Base-by-base conservation (phyloP, 2,329 filamentous ascomycete species). In the Pseudocercospora macadamiae region DNA sequence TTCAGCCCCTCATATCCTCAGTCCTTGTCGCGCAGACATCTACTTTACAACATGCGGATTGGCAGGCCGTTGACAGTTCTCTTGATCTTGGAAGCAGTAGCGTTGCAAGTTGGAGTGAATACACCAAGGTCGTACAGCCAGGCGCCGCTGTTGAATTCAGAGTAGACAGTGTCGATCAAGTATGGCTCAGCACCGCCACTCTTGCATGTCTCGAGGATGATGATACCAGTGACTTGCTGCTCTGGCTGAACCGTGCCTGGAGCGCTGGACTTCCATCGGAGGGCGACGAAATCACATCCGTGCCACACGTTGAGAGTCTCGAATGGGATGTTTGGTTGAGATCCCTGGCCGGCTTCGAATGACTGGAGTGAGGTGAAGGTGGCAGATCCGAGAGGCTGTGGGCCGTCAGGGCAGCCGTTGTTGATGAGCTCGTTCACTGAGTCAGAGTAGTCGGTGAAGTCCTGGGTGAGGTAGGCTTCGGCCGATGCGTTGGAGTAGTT, bases 381-480 rank as follows among this genome's bases (percentile, higher is more conserved):
- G 1, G 64, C 60, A 25, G 61, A 30, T 19, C 64, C 66, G 47
- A 71, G 68, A n/a, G 58, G 19, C 18, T 59, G 49, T 18, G 59
- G 67, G 42, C 62, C 63, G 48, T 44, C 61, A 47, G 59, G 64
- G 51, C 62, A 67, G 58, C 68, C 68, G 28, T 58, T 64, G 64
- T 71, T 66, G 64, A 73, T 71, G 53, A 73, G 64, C 16, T 61
- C 62, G 61, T 68, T 70, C 54, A 73, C 72, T 47, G 65, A 68
- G 65, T 73, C 71, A 39, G 71, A 70, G 63, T 73, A 71, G 64
- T 74, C 72, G 44, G 59, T 53, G 60, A 71, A 73, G 64, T 68
- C 68, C 18, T 47, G 55, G 30, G 72, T 68, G 30, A 74, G 55
- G 23, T 61, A 59, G 3, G 60, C 55, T 12, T 71, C 57, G 56